Conservation (phyloP, 73 alveolate genomes). For the Paramecium caudatum region DNA sequence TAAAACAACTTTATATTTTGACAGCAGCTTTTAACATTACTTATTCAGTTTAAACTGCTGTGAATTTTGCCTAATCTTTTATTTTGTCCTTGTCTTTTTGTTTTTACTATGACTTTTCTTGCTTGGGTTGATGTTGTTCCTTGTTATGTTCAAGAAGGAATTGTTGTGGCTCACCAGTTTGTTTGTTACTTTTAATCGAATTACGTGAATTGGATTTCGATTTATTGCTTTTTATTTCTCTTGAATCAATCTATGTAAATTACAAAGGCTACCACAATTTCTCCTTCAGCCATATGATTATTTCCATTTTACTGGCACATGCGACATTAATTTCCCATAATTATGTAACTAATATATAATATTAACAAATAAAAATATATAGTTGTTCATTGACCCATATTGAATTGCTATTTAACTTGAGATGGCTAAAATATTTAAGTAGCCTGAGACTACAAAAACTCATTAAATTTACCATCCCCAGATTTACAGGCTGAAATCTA, state of each 20-base stretch:
- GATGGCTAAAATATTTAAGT: conserved; percentile 20
- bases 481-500: too few relatives aligned
- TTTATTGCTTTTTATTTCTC: neutral
- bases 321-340: conserved; percentile 28
- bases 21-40: conserved; percentile 46
- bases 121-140: neutral
- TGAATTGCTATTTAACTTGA: neutral
- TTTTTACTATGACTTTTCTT: neutral
- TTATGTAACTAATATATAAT: neutral
- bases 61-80: conserved; percentile 53
- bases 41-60: neutral
- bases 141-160: neutral
- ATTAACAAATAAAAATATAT: neutral
- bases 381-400: too few relatives aligned
- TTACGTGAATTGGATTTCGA: neutral
- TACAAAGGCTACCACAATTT: neutral
- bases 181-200: neutral
- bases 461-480: neutral
- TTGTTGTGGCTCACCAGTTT: neutral
- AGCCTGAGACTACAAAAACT: neutral
- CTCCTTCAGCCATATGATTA: neutral
- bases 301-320: neutral
- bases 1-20: neutral
- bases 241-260: neutral
- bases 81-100: neutral